phyloP scores from a whole-genome alignment of 352 stramenopile species.

The Globisporangium cederbergense region DNA sequence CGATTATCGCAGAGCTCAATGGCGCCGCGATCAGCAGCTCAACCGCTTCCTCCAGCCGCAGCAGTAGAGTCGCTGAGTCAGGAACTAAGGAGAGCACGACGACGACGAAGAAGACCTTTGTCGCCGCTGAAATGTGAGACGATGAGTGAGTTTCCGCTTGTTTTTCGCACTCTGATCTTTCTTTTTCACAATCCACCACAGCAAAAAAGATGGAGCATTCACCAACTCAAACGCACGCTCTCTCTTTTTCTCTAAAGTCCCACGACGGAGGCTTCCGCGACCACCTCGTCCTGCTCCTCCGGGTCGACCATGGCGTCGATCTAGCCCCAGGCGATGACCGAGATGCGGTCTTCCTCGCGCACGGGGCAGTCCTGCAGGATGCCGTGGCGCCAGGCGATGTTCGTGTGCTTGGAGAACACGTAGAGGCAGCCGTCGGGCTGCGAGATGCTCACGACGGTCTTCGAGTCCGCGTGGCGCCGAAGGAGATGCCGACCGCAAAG shows the following conservation, averaged over 20 bases:
- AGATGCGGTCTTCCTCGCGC: conserved; percentile 89
- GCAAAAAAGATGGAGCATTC: neutral
- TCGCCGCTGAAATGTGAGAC: conserved; percentile 14
- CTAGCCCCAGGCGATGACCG: conserved; percentile 92
- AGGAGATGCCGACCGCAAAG: conserved; percentile 94
- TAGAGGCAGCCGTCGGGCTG: conserved; percentile 93
- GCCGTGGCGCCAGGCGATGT: conserved; percentile 92
- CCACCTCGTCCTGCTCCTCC: neutral
- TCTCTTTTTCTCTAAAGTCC: neutral
- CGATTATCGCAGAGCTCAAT: conserved; percentile 42
- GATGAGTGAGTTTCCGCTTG: neutral
- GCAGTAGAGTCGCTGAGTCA: neutral
- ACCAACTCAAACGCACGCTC: neutral
- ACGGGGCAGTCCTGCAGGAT: conserved; percentile 85
- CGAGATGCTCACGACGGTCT: conserved; percentile 89
- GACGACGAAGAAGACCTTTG: conserved; percentile 12
- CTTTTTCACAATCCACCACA: neutral
- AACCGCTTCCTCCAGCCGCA: neutral
- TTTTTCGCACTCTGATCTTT: no score
- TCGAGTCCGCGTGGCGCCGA: conserved; percentile 84
- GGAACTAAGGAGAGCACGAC: neutral
- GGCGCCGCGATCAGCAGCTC: conserved; percentile 27
- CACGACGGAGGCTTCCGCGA: neutral
- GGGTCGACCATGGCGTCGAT: conserved; percentile 65
- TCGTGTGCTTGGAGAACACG: conserved; percentile 92